Evolutionary conservation across 805 yeast species (phyloP), one percentile per base, ranked within the genome.

Genomic region (Saccharomyces paradoxus): DNA sequence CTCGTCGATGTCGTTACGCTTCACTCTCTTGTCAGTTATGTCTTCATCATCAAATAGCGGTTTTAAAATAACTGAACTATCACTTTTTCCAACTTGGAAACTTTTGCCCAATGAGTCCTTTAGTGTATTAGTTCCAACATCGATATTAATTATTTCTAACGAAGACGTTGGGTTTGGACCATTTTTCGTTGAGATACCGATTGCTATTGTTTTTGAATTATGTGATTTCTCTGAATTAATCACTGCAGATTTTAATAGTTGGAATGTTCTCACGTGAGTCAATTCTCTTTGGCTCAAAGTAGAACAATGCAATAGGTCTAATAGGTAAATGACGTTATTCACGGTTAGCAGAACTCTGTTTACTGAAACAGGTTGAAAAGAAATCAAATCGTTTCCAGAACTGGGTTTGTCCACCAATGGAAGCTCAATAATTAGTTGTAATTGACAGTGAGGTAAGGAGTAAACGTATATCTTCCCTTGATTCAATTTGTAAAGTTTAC

Each of bases 81-180:
- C 48, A 14, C 48, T 51, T 2, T 57, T 31, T 6, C 28, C 28
- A 9, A 22, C 24, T 10, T 30, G 30, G 46, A 70, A 72, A 41
- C 84, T 80, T 63, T 82, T 86, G 28, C 91, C 91, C 29, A 88
- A 66, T 12, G 87, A 81, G 60, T 87, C 90, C 56, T 81, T 79
- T 55, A 88, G 74, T 51, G 79, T 80, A 61, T 88, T 87, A 41
- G 80, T 71, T 4, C 94, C 95, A 37, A 83, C 81, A 56, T 84
- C 81, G 41, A 84, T 66, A 37, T 71, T 70, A 41, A 69, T 59
- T 6, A 69, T 58, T 50, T 69, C 72, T 46, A 70, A 55, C 12
- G 69, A 58, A 26, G 69, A 64, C 5, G 61, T 57, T 27, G 69
- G 63, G 28, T 60, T 65, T 31, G 60, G 37, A 21, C 65, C 67